phyloP scores from a whole-genome alignment of 345 rosid species.

The Carallia pectinifolia region DNA sequence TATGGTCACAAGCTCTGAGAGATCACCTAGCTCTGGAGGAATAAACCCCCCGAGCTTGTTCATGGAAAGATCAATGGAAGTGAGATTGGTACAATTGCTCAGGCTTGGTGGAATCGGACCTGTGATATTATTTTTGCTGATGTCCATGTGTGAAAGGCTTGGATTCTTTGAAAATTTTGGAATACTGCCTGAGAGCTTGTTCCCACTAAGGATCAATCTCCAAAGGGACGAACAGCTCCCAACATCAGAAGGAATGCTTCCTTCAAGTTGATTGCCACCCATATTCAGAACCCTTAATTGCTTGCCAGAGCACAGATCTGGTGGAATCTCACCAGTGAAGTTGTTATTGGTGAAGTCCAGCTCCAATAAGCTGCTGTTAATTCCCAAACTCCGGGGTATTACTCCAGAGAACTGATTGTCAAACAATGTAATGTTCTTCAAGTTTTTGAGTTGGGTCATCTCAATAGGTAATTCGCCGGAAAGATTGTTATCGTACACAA shows the following conservation, averaged over 20 bases:
- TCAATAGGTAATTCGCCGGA: conserved; percentile 64
- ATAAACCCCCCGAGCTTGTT: conserved; percentile 57
- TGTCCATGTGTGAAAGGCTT: conserved; percentile 45
- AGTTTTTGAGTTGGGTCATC: conserved; percentile 53
- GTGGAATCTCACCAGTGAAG: conserved; percentile 65
- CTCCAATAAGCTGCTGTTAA: conserved; percentile 57
- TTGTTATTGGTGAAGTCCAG: conserved; percentile 62
- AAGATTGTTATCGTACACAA: conserved; percentile 63
- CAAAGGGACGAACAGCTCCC: conserved; percentile 54
- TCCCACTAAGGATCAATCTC: conserved; percentile 62
- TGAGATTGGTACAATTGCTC: conserved; percentile 46
- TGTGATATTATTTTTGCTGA: conserved; percentile 52
- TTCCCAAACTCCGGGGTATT: conserved; percentile 62
- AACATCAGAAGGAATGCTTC: conserved; percentile 53
- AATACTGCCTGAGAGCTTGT: conserved; percentile 50
- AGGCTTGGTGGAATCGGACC: conserved; percentile 63
- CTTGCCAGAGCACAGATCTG: conserved; percentile 61
- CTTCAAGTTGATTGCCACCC: conserved; percentile 58
- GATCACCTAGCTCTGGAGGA: conserved; percentile 58
- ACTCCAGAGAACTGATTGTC: conserved; percentile 55
- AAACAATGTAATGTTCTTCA: conserved; percentile 51
- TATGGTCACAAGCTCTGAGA: conserved; percentile 38
- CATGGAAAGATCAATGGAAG: conserved; percentile 50
- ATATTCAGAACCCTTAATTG: conserved; percentile 46
- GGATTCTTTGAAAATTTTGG: conserved; percentile 54